These are phyloP conservation scores for Ophiostoma quercus DNA, from an alignment of 2,329 filamentous ascomycete species.

Conservation along the genomic window DNA sequence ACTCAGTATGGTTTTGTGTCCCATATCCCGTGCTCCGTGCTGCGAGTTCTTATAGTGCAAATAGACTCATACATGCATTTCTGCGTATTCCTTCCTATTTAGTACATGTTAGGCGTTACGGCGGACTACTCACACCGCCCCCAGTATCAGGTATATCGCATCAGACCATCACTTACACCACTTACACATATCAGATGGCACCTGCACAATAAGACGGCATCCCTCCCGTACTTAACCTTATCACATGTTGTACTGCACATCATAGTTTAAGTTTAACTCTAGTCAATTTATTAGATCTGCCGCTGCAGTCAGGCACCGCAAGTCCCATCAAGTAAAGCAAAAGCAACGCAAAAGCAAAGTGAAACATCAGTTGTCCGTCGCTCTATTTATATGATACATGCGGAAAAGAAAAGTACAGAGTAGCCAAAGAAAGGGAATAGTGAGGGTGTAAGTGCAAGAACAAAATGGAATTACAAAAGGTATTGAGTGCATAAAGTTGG, in stretches of 20 bases:
- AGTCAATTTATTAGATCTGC: too few species aligned
- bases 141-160: too few species aligned
- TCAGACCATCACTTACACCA: too few species aligned
- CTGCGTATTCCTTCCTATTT: neutral
- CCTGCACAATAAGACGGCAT: neutral
- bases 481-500: neutral
- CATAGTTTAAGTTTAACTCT: too few species aligned
- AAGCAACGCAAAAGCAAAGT: neutral
- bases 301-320: too few species aligned
- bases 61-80: too few species aligned
- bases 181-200: neutral
- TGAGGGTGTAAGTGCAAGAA: neutral
- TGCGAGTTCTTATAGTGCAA: neutral
- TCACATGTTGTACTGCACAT: too few species aligned
- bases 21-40: too few species aligned
- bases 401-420: neutral
- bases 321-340: neutral
- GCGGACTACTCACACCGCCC: too few species aligned
- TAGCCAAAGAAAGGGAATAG: neutral
- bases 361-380: neutral
- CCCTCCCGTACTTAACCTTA: neutral
- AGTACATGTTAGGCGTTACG: neutral
- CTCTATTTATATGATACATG: conserved; percentile 7
- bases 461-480: conserved; percentile 1
- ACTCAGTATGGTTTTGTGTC: too few species aligned